A percentile compares a stretch with the other conserved stretches of the same genome.
Evolutionary conservation across 495 filamentous ascomycete species (phyloP).

Genomic region (Aeminium ludgeri): DNA sequence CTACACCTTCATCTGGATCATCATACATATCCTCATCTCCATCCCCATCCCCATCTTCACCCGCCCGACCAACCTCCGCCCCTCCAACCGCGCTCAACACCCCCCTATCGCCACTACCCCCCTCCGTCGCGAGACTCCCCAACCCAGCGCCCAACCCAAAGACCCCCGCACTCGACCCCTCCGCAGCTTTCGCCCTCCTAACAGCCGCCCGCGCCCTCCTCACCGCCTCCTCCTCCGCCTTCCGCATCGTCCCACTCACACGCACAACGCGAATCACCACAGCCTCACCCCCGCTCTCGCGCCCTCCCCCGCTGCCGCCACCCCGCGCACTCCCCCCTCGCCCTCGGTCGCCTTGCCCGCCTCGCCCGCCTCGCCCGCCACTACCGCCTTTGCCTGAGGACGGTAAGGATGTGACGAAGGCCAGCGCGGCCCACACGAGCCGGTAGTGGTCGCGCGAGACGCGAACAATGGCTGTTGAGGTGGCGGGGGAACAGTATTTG

Average conservation of each 20-base stretch:
- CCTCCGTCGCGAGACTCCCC: neutral
- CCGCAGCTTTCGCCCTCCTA: slow-evolving; percentile 30
- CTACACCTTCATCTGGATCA: slow-evolving; percentile 11
- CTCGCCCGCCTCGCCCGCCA: too few species aligned
- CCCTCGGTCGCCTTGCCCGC: too few species aligned
- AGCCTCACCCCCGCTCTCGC: slow-evolving; percentile 23
- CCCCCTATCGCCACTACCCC: neutral
- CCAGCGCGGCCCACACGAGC: slow-evolving; percentile 75
- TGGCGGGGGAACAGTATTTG: slow-evolving; percentile 84
- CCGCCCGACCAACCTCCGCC: neutral
- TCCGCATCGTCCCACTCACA: slow-evolving; percentile 86
- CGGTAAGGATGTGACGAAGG: slow-evolving; percentile 57
- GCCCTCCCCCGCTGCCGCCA: too few species aligned
- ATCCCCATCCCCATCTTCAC: neutral
- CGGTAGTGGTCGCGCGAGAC: slow-evolving; percentile 63
- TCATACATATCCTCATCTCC: slow-evolving; percentile 12
- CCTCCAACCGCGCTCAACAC: neutral
- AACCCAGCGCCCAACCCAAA: neutral
- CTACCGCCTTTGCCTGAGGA: too few species aligned
- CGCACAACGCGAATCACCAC: slow-evolving; percentile 73
- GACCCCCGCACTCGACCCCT: neutral
- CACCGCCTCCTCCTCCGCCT: slow-evolving; percentile 79
- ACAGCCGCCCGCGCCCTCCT: slow-evolving; percentile 55
- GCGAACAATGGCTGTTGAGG: slow-evolving; percentile 79
- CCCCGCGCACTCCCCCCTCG: too few species aligned